A percentile compares a stretch with the other conserved stretches of the same genome.
Evolutionary conservation across 2,329 filamentous ascomycete species (phyloP).

Genomic region (Bimuria novae-zelandiae): DNA sequence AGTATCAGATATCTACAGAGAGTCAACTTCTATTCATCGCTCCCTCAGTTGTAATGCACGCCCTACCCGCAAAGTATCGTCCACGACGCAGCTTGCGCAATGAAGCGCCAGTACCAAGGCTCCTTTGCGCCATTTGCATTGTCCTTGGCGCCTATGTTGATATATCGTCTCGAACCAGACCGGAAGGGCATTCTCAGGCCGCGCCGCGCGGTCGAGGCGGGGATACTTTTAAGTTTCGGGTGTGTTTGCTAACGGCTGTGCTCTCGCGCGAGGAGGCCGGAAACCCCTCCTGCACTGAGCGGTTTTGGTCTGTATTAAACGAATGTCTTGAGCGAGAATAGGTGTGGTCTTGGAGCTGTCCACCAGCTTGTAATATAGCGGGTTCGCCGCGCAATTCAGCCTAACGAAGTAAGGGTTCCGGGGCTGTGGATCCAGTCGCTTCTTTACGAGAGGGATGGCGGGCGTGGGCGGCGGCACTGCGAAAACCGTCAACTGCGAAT

Average conservation of each 20-base stretch:
- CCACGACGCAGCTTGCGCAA: constrained; percentile 51
- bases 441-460: constrained; percentile 6
- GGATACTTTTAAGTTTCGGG: too few species aligned
- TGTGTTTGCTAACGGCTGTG: background rate
- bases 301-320: background rate
- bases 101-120: constrained; percentile 55
- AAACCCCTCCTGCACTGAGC: constrained; percentile 3
- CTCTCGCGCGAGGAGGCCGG: constrained; percentile 1
- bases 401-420: background rate
- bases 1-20: constrained; percentile 53
- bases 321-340: constrained; percentile 1
- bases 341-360: background rate
- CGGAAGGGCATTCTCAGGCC: constrained; percentile 39
- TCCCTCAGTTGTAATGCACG: background rate
- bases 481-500: background rate
- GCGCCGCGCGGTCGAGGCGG: too few species aligned
- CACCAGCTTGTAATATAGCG: background rate
- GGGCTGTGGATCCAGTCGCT: constrained; percentile 10
- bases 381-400: background rate
- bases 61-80: constrained; percentile 56
- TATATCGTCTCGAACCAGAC: constrained; percentile 36
- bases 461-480: background rate
- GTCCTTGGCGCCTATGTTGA: constrained; percentile 32
- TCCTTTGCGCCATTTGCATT: constrained; percentile 28
- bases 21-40: constrained; percentile 18